Conservation (phyloP, 805 yeast genomes). For the Zygotorulaspora chibaensis region DNA sequence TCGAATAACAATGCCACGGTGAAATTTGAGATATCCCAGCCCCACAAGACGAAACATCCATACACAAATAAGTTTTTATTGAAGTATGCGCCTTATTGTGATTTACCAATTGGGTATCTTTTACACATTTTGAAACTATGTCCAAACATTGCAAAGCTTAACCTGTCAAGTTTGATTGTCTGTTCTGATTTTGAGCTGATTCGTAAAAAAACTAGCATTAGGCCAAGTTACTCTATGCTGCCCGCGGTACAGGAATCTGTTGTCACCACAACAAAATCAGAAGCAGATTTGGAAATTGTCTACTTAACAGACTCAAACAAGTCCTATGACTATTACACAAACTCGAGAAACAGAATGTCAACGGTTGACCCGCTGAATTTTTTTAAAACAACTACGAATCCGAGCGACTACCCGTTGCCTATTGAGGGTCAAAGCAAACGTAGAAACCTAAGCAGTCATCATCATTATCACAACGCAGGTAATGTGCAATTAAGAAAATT, state of each 20-base stretch:
- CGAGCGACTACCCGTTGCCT: conserved; percentile 24
- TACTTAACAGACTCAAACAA: conserved; percentile 31
- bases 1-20: neutral
- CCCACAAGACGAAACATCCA: conserved; percentile 45
- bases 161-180: conserved; percentile 59
- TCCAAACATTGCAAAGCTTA: conserved; percentile 50
- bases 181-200: conserved; percentile 57
- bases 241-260: conserved; percentile 20
- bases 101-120: conserved; percentile 73
- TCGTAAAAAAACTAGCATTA: conserved; percentile 10
- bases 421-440: conserved; percentile 23
- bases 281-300: conserved; percentile 20
- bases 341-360: conserved; percentile 2
- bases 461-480: neutral
- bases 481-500: conserved; percentile 17
- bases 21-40: conserved; percentile 5
- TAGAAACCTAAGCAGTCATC: conserved; percentile 9
- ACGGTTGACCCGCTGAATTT: conserved; percentile 8
- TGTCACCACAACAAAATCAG: conserved; percentile 9
- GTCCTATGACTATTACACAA: conserved; percentile 20
- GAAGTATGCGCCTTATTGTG: conserved; percentile 64
- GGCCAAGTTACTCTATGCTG: conserved; percentile 16
- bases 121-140: conserved; percentile 67
- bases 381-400: conserved; percentile 6
- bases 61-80: conserved; percentile 53